A percentile compares a stretch with the other conserved stretches of the same genome.
phyloP scores from a whole-genome alignment of 2,329 filamentous ascomycete species.

The Coniochaeta pulveracea region DNA sequence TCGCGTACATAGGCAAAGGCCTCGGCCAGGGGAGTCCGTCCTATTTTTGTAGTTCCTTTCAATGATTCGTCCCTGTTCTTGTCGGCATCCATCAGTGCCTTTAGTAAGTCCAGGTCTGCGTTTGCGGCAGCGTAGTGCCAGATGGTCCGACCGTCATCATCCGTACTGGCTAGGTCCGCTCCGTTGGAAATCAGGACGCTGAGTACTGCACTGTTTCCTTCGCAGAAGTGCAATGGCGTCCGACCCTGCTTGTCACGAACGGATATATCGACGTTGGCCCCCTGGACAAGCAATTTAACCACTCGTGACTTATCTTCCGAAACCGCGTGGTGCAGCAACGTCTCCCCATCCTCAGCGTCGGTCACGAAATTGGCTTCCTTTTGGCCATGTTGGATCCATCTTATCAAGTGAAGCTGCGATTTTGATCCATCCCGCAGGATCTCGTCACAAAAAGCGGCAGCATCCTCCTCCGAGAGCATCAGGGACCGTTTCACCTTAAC shows the following conservation, averaged over 20 bases:
- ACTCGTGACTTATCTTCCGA: not conserved
- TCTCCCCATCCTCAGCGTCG: not conserved
- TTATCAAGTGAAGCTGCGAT: not conserved
- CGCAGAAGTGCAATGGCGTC: not conserved
- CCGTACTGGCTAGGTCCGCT: not conserved
- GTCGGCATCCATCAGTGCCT: not conserved
- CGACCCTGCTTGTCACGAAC: not conserved
- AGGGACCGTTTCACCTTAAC: not conserved
- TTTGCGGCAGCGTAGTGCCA: slow-evolving; percentile 5
- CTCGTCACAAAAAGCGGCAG: not conserved
- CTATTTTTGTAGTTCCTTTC: slow-evolving; percentile 1
- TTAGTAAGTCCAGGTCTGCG: not conserved
- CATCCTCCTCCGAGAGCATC: not conserved
- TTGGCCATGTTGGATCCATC: not conserved
- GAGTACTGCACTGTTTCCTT: not conserved
- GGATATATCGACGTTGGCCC: not conserved
- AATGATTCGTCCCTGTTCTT: not conserved
- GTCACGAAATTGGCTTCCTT: not conserved
- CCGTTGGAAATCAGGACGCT: not conserved
- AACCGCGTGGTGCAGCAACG: slow-evolving; percentile 1
- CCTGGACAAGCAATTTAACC: not conserved
- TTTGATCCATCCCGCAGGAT: not conserved
- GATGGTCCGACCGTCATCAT: slow-evolving; percentile 2
- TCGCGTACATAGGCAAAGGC: slow-evolving; percentile 1
- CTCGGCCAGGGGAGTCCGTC: slow-evolving; percentile 3